phyloP scores from a whole-genome alignment of 1,284 basidiomycete genomes.

The Pyrrhoderma lamaoense region DNA sequence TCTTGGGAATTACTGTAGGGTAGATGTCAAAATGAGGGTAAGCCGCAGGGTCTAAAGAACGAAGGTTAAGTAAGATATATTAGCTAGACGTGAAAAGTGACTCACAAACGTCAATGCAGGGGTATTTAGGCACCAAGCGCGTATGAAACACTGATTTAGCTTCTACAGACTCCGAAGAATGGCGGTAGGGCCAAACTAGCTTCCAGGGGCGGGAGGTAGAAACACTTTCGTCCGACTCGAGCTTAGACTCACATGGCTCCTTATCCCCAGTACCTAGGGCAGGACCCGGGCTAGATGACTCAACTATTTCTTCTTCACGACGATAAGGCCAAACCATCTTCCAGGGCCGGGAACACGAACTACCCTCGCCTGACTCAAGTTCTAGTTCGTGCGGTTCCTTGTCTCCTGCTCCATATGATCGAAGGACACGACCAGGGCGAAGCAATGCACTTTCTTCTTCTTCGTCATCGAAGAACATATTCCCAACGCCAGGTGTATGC shows the following conservation, averaged over 20 bases:
- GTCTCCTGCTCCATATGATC: constrained; percentile 17
- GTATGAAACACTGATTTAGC: background rate
- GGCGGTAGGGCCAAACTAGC: constrained; percentile 28
- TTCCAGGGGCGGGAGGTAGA: constrained; percentile 4
- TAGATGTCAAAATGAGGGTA: constrained; percentile 27
- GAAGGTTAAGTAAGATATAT: background rate
- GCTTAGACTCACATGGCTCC: constrained; percentile 20
- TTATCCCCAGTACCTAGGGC: constrained; percentile 20
- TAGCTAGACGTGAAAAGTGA: background rate
- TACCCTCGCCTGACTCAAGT: constrained; percentile 16
- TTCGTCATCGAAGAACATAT: constrained; percentile 32
- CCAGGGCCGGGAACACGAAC: constrained; percentile 4
- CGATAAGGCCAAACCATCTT: constrained; percentile 27
- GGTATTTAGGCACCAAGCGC: constrained; percentile 24
- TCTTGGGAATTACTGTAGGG: constrained; percentile 13
- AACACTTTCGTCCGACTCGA: constrained; percentile 14
- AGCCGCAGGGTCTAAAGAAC: constrained; percentile 21
- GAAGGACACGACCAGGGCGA: constrained; percentile 22
- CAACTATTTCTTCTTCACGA: constrained; percentile 15
- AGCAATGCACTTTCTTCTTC: constrained; percentile 19
- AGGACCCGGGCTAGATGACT: constrained; percentile 22
- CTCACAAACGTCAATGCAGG: constrained; percentile 22
- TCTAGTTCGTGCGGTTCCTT: constrained; percentile 20
- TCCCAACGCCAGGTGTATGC: constrained; percentile 37
- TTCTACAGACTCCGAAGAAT: background rate